Evolutionary conservation across 495 filamentous ascomycete species (phyloP).

Genomic region (Pseudomonodictys pantanalensis): DNA sequence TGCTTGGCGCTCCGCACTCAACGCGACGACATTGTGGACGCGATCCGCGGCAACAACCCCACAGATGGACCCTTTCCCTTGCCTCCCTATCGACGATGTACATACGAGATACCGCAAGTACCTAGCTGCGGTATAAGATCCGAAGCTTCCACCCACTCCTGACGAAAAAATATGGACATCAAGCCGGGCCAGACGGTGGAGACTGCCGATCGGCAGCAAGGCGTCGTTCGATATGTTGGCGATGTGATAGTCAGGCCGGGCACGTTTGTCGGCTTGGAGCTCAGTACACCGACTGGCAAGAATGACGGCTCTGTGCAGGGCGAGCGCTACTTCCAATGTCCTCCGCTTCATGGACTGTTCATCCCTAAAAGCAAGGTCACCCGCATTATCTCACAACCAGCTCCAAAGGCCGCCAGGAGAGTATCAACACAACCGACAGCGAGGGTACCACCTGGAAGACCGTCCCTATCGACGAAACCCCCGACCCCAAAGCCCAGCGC

Average conservation of each 20-base stretch:
- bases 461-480: constrained; percentile 66
- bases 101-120: too few relatives aligned
- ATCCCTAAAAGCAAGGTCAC: constrained; percentile 61
- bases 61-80: too few relatives aligned
- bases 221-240: constrained; percentile 76
- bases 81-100: too few relatives aligned
- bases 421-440: not conserved
- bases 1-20: too few relatives aligned
- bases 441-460: constrained; percentile 48
- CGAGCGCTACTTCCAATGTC: constrained; percentile 85
- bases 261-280: constrained; percentile 88
- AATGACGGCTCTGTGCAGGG: constrained; percentile 92
- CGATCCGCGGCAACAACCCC: too few relatives aligned
- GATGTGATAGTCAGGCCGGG: constrained; percentile 73
- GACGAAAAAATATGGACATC: constrained; percentile 34
- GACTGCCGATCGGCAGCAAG: constrained; percentile 72
- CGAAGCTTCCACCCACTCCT: too few relatives aligned
- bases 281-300: constrained; percentile 80
- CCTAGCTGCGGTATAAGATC: too few relatives aligned
- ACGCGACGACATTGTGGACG: too few relatives aligned
- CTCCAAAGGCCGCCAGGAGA: constrained; percentile 18
- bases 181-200: constrained; percentile 60
- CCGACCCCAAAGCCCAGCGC: constrained; percentile 33
- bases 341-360: constrained; percentile 82
- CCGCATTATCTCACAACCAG: constrained; percentile 55